These are phyloP conservation scores for Colletotrichum destructivum DNA, from an alignment of 2,329 filamentous ascomycete species.

Conservation along the genomic window DNA sequence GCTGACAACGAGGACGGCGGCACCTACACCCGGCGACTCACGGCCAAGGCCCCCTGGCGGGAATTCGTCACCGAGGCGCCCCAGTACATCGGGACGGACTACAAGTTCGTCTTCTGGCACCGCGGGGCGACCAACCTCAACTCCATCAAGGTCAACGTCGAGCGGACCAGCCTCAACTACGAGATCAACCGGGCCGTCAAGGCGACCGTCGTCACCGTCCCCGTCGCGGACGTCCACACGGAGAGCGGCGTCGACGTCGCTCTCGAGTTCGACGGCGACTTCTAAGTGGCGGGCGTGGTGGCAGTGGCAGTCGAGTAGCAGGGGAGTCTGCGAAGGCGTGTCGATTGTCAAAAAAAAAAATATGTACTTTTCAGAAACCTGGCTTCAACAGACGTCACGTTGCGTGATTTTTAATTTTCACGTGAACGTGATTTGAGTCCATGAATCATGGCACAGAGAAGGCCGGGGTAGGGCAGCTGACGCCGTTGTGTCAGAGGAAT, in stretches of 20 bases:
- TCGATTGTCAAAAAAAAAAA: too few species aligned
- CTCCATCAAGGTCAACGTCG: not conserved
- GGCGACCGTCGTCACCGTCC: not conserved
- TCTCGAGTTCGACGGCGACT: constrained; percentile 1
- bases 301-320: not conserved
- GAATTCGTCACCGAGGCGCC: not conserved
- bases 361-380: too few species aligned
- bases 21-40: too few species aligned
- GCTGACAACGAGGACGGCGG: too few species aligned
- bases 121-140: constrained; percentile 5
- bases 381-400: too few species aligned
- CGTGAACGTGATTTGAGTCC: too few species aligned
- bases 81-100: constrained; percentile 36
- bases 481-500: too few species aligned
- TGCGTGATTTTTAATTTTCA: too few species aligned
- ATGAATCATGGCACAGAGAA: too few species aligned
- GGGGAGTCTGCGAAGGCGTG: not conserved
- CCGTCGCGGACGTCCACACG: not conserved
- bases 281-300: not conserved
- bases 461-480: too few species aligned
- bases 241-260: not conserved
- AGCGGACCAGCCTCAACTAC: not conserved
- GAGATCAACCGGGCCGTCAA: constrained; percentile 2
- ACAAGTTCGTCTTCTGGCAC: constrained; percentile 45
- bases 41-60: too few species aligned